Conservation (phyloP, 805 yeast species). For the Yarrowia keelungensis region DNA sequence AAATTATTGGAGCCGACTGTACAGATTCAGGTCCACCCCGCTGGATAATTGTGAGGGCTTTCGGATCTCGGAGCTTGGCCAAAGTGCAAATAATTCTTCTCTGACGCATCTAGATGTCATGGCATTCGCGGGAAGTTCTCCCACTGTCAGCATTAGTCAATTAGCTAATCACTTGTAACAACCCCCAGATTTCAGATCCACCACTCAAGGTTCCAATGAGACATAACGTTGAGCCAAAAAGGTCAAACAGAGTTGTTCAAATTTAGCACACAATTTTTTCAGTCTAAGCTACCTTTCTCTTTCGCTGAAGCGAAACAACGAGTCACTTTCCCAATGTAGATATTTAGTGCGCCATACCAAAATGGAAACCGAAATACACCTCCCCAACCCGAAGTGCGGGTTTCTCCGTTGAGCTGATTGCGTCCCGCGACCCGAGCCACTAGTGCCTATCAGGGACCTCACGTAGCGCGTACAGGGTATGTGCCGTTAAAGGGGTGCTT, state of each 20-base stretch:
- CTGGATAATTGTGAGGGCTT: background rate
- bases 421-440: no score
- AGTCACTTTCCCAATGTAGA: slow-evolving; percentile 17
- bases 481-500: no score
- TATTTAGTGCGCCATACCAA: slow-evolving; percentile 5
- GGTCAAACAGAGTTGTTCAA: slow-evolving; percentile 6
- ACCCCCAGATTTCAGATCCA: slow-evolving; percentile 25
- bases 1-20: slow-evolving; percentile 9
- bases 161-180: no score
- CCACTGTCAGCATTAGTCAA: no score
- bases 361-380: slow-evolving; percentile 3
- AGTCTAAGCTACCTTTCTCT: background rate
- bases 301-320: background rate
- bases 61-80: no score
- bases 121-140: background rate
- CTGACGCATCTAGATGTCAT: no score
- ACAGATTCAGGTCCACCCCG: slow-evolving; percentile 1
- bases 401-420: background rate
- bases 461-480: no score
- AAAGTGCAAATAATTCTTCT: no score
- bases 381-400: background rate
- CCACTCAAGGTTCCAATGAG: slow-evolving; percentile 8
- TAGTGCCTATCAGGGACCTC: no score
- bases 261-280: slow-evolving; percentile 19
- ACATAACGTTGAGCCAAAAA: slow-evolving; percentile 25